A percentile compares a stretch with the other conserved stretches of the same genome.
Conservation (phyloP, 257 asterid genomes). For the Cinchona pubescens region DNA sequence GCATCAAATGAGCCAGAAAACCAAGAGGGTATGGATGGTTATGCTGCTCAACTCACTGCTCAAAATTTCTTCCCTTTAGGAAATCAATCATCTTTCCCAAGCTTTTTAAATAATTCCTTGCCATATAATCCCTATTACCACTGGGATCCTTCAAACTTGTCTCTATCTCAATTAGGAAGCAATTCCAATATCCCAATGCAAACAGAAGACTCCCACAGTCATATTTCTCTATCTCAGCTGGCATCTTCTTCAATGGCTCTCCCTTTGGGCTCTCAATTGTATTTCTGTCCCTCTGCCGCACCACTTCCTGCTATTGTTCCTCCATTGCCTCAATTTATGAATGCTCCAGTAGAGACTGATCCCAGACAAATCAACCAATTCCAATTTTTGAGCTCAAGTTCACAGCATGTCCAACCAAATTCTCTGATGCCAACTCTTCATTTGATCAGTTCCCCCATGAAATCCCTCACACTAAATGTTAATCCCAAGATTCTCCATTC, state of each 20-base stretch:
- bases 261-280: too few relatives aligned
- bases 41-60: conserved; percentile 27
- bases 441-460: conserved; percentile 38
- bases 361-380: conserved; percentile 35
- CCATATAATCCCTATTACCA: conserved; percentile 38
- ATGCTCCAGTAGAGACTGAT: conserved; percentile 30
- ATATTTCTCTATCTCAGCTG: too few relatives aligned
- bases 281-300: conserved; percentile 25
- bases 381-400: conserved; percentile 27
- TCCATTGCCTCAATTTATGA: conserved; percentile 33
- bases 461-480: conserved; percentile 21
- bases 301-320: conserved; percentile 20
- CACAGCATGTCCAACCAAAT: conserved; percentile 30
- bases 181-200: conserved; percentile 25
- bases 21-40: conserved; percentile 31
- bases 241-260: too few relatives aligned
- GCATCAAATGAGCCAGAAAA: conserved; percentile 26
- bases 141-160: conserved; percentile 51
- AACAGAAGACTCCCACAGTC: conserved; percentile 24
- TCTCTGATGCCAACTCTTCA: conserved; percentile 46
- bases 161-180: conserved; percentile 56
- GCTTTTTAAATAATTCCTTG: conserved; percentile 18
- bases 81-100: conserved; percentile 34
- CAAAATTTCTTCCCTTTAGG: conserved; percentile 49
- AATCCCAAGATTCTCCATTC: conserved; percentile 22